Evolutionary conservation across 805 yeast genomes (phyloP), one percentile per base, ranked within the genome.

Genomic region (Myxozyma neotropica): DNA sequence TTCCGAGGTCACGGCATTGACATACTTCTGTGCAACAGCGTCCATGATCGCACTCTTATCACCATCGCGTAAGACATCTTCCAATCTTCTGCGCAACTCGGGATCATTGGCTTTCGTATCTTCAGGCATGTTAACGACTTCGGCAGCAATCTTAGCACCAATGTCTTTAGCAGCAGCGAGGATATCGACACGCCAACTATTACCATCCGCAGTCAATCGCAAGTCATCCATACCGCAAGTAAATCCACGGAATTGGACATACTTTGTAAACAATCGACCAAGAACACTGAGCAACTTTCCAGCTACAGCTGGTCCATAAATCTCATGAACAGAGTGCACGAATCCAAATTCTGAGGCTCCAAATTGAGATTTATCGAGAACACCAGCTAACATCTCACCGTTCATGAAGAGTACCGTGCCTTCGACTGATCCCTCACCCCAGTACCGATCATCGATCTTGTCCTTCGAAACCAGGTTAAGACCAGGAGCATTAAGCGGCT

Each of bases 171-270:
- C 85, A 60, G 85, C 85, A 67, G 83, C 77, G 73, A 95, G 80
- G 63, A 94, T 88, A 61, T 90, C 95, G 13, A 77, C 77, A 80
- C 99, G 85, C 93, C 95, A 86, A 61, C 80, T 71, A 73, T 95
- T 92, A 72, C 99, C 99, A 10, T 61, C 51, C 68, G 89, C 96
- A 23, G 98, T 94, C 68, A 95, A 81, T 73, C 96, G 84, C 74
- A 94, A 80, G 78, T 94, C 99, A 74, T 94, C 99, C 99, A 94
- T 95, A 82, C 99, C 99, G 85, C 99, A 94, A 6, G 99, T 94
- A 72, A 94, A 89, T 1, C 97, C 98, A 58, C 89, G 88, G 78
- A 84, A 81, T 83, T 87, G 92, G 70, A 87, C 91, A 74, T 90
- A 94, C 74, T 89, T 90, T 23, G 99, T 95, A 77, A 95, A 93